Evolutionary conservation across 129 eudicot species (phyloP), one percentile per base, ranked within the genome.

Genomic region (Centaurea solstitialis): DNA sequence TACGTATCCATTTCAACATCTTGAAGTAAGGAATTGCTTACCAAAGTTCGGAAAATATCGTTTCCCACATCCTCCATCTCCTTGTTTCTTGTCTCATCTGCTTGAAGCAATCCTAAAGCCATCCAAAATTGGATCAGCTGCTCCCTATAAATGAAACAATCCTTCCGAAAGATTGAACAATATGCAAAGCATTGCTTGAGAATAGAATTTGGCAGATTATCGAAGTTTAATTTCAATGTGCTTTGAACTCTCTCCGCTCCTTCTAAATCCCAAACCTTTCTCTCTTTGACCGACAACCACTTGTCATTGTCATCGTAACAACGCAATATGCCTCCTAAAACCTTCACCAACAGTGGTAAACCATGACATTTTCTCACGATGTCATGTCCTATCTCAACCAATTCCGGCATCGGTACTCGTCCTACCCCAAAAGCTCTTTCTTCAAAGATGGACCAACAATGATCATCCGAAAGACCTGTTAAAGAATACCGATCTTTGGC

Each of bases 51-150:
- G 20, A 35, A 33, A 50, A 50, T 50, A 50, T 50, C 62, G 15
- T 50, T 50, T 50, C 62, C 62, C 20, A 50, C 62, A 50, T 50
- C 62, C 62, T 50, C 62, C 62, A 50, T 50, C 62, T 50, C 62
- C 20, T 15, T 50, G 62, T 50, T 69, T 69, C 41, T 69, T 7
- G 1, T 3, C 41, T 69, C 9, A 69, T 69, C 20, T 33, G 74
- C 6, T 69, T 20, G 74, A 69, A 69, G 43, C 12, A 74, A 50
- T 12, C 78, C 78, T 24, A 50, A 33, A 0, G 78, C 78, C 78
- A 74, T 74, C 78, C 78, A 74, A 9, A 50, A 23, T 26, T 74
- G 68, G 67, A 74, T 26, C 5, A 74, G 5, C 12, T 20, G 2
- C 18, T 50, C 68, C 11, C n/a, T 74, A 1, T 74, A 8, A n/a